A percentile compares a stretch with the other conserved stretches of the same genome.
Evolutionary conservation across 345 rosid genomes (phyloP).

Genomic region (Populus nigra): DNA sequence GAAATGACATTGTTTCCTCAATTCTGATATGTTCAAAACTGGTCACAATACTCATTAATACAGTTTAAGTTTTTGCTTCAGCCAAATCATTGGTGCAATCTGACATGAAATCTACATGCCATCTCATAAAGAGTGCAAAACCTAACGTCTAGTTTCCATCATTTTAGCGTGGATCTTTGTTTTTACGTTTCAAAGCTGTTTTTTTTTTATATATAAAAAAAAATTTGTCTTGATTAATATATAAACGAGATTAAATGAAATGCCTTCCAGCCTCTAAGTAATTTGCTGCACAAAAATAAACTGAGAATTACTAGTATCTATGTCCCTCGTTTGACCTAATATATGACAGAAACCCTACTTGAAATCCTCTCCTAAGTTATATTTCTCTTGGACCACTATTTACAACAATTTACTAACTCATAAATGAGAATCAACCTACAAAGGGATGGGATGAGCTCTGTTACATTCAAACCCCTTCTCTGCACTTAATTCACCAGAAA

Average conservation of each 20-base stretch:
- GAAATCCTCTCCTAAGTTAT: not conserved
- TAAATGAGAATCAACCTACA: not conserved
- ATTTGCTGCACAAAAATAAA: not conserved
- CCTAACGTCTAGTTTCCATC: no score
- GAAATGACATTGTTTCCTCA: not conserved
- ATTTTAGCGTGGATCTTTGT: no score
- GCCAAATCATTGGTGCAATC: not conserved
- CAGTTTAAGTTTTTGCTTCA: not conserved
- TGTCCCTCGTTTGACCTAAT: not conserved
- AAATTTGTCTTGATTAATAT: no score
- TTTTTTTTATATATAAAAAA: no score
- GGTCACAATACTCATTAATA: not conserved
- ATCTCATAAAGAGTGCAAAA: not conserved
- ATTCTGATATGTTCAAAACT: no score
- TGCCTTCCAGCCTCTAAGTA: not conserved
- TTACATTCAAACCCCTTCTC: not conserved
- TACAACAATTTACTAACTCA: not conserved
- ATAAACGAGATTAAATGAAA: not conserved
- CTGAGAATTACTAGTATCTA: not conserved
- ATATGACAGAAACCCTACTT: not conserved
- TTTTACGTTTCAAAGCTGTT: no score
- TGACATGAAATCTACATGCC: not conserved
- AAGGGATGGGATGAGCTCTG: not conserved
- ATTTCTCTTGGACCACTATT: not conserved
- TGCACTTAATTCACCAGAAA: slow-evolving; percentile 28